A percentile compares a stretch with the other conserved stretches of the same genome.
phyloP scores from a whole-genome alignment of 2,329 filamentous ascomycete species.

The Phoma sp. region DNA sequence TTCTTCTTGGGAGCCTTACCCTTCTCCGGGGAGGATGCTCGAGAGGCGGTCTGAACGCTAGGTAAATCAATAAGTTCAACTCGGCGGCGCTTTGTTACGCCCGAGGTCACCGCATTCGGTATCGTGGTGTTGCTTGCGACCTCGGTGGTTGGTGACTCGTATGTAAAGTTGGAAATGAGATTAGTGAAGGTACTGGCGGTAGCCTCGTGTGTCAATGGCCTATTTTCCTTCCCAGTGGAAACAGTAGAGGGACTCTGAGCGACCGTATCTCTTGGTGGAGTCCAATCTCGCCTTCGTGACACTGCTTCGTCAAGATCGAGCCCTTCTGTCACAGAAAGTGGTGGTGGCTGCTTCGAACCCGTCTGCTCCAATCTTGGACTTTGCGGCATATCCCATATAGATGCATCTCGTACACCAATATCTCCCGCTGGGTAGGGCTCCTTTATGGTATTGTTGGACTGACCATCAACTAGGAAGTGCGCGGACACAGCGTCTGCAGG shows the following conservation, averaged over 20 bases:
- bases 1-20: conserved; percentile 49
- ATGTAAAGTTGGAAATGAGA: conserved; percentile 41
- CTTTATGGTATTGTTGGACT: neutral
- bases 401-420: conserved; percentile 7
- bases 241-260: conserved; percentile 21
- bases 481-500: conserved; percentile 29
- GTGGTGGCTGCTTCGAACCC: conserved; percentile 22
- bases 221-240: conserved; percentile 37
- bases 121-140: neutral
- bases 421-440: neutral
- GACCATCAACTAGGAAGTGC: conserved; percentile 26
- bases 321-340: conserved; percentile 13
- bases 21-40: conserved; percentile 40
- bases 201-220: conserved; percentile 3
- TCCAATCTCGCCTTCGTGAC: conserved; percentile 46
- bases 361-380: conserved; percentile 28
- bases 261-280: conserved; percentile 42
- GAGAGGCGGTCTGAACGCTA: conserved; percentile 27
- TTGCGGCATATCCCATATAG: conserved; percentile 37
- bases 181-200: conserved; percentile 29
- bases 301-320: conserved; percentile 42
- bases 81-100: conserved; percentile 37
- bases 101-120: conserved; percentile 10
- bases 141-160: conserved; percentile 25
- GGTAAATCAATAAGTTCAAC: conserved; percentile 43